A percentile compares a stretch with the other conserved stretches of the same genome.
phyloP scores from a whole-genome alignment of 2,329 filamentous ascomycete species.

The Trematosphaeria pertusa region DNA sequence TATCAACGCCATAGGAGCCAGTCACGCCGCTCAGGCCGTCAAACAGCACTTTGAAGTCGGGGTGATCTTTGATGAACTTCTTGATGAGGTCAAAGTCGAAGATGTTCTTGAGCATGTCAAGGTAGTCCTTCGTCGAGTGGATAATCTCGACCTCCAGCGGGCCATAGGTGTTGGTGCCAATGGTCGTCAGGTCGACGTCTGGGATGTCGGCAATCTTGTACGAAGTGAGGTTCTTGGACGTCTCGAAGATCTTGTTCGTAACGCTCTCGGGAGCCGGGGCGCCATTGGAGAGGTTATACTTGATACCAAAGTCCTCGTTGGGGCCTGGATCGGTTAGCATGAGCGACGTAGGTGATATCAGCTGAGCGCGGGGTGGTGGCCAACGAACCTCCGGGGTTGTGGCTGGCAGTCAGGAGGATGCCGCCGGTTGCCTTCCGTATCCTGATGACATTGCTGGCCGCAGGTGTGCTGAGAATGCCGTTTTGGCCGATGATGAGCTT shows the following conservation, averaged over 20 bases:
- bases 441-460: conserved; percentile 93
- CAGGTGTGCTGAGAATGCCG: conserved; percentile 95
- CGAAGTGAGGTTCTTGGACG: conserved; percentile 84
- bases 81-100: conserved; percentile 98
- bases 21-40: conserved; percentile 95
- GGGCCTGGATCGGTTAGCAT: conserved; percentile 75
- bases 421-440: conserved; percentile 94
- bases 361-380: background rate
- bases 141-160: conserved; percentile 92
- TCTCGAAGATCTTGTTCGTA: conserved; percentile 97
- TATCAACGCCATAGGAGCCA: conserved; percentile 90
- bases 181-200: conserved; percentile 80
- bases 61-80: conserved; percentile 84
- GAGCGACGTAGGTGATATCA: too few species aligned
- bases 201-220: conserved; percentile 93
- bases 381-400: conserved; percentile 91
- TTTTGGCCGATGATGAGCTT: conserved; percentile 96
- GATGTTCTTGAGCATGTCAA: conserved; percentile 95
- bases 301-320: conserved; percentile 97
- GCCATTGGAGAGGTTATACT: conserved; percentile 98
- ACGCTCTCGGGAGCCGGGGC: conserved; percentile 94
- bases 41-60: conserved; percentile 96
- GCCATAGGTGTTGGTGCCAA: conserved; percentile 86
- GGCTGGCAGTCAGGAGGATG: conserved; percentile 94
- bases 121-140: conserved; percentile 90